Evolutionary conservation across 495 filamentous ascomycete genomes (phyloP).

Genomic region (Massariosphaeria phaeospora): DNA sequence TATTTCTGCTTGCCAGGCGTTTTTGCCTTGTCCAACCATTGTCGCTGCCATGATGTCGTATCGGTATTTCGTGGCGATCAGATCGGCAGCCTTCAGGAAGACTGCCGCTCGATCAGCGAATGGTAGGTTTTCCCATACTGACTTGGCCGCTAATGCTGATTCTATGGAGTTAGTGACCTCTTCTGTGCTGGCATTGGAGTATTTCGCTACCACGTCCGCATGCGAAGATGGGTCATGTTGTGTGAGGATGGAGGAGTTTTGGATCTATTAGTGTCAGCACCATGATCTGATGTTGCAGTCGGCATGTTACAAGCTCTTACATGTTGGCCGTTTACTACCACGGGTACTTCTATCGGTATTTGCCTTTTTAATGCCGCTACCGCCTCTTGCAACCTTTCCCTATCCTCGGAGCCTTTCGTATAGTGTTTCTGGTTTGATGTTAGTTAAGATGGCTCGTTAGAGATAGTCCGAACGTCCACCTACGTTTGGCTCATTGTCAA

Average conservation of each 20-base stretch:
- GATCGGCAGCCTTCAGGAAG: constrained; percentile 88
- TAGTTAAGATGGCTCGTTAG: not conserved
- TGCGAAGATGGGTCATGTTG: constrained; percentile 78
- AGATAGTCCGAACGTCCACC: constrained; percentile 13
- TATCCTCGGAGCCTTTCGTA: constrained; percentile 70
- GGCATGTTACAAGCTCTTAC: constrained; percentile 44
- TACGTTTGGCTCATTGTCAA: constrained; percentile 93
- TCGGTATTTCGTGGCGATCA: constrained; percentile 83
- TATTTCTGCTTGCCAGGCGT: constrained; percentile 94
- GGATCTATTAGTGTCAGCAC: constrained; percentile 42
- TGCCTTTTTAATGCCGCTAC: constrained; percentile 56
- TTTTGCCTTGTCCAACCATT: constrained; percentile 93
- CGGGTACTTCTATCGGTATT: constrained; percentile 64
- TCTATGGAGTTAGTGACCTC: constrained; percentile 74
- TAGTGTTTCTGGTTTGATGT: constrained; percentile 67
- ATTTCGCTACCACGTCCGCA: constrained; percentile 64
- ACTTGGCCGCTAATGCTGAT: constrained; percentile 73
- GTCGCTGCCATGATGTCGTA: constrained; percentile 91
- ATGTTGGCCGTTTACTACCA: constrained; percentile 74
- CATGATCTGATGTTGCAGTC: not conserved
- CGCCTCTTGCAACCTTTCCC: constrained; percentile 66
- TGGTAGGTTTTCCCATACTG: constrained; percentile 71
- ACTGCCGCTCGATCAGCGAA: constrained; percentile 89
- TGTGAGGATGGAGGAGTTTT: constrained; percentile 47
- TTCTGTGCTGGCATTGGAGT: constrained; percentile 66